Percentiles rank a stretch among this genome's conserved stretches.
These are phyloP conservation scores for Aspergillus biplanus DNA, from an alignment of 495 filamentous ascomycete genomes.

Conservation along the genomic window DNA sequence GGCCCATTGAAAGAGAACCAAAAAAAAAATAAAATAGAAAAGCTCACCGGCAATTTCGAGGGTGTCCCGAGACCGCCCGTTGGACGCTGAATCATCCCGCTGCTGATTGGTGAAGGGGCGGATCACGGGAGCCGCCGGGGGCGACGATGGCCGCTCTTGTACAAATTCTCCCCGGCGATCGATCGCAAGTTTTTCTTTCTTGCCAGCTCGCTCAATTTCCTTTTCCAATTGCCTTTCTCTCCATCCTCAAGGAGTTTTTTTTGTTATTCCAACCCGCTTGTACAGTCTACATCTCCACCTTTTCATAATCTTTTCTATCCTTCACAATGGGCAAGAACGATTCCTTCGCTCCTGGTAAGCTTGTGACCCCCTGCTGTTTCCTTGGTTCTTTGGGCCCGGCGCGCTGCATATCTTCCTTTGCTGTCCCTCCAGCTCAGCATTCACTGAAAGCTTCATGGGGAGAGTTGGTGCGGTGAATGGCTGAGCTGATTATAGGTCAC, in stretches of 20 bases:
- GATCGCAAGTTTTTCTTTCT: constrained; percentile 34
- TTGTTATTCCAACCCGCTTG: constrained; percentile 32
- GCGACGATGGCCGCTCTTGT: constrained; percentile 29
- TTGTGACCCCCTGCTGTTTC: constrained; percentile 17
- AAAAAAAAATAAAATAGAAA: neutral
- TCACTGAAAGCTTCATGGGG: constrained; percentile 3
- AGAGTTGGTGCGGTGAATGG: constrained; percentile 8
- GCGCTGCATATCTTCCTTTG: constrained; percentile 10
- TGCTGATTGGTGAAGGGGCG: constrained; percentile 40
- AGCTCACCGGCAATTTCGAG: constrained; percentile 14
- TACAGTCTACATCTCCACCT: constrained; percentile 37
- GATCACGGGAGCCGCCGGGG: constrained; percentile 46
- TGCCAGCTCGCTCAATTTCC: constrained; percentile 24
- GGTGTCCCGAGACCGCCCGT: constrained; percentile 45
- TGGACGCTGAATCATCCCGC: constrained; percentile 38
- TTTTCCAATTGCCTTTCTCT: constrained; percentile 24
- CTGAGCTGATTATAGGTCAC: neutral
- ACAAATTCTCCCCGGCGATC: constrained; percentile 35
- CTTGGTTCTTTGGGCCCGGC: constrained; percentile 1
- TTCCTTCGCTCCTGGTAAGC: constrained; percentile 51
- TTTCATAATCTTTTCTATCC: constrained; percentile 27
- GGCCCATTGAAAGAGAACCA: neutral
- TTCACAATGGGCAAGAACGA: constrained; percentile 53
- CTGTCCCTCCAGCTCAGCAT: constrained; percentile 7
- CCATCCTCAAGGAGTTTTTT: constrained; percentile 15